Evolutionary conservation across 148 eudicot species (phyloP), one percentile per base, ranked within the genome.

Genomic region (Camellia japonica): DNA sequence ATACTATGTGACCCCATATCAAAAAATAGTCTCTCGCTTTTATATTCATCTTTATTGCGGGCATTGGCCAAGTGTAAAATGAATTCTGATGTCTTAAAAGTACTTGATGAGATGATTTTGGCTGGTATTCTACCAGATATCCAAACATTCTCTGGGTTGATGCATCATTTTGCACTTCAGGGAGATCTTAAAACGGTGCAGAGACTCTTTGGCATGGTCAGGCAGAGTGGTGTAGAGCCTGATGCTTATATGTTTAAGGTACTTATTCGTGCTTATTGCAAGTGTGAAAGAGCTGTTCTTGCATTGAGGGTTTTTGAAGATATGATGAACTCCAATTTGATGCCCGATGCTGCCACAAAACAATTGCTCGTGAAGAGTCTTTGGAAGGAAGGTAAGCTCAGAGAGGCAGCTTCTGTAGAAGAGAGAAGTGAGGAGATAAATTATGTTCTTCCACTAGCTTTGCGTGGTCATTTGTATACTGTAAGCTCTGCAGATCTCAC

Each of bases 381-480:
- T 9, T 96, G 97, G 99, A 91, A 88, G 77, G 97, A 92, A 86
- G 92, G 97, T n/a, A 92, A 90, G 83, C 86, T 93, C 3, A 87
- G 91, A 74, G 99, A 96, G 88, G 97, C 97, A 43, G 93, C 95
- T 61, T 68, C 80, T 15, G 92, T 92, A 13, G 97, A 96, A 87
- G 94, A 91, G 78, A 87, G 78, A 56, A 88, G 86, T 82, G 88
- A 87, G 83, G 87, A 79, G 73, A 80, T 78, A 46, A 80, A 83
- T 74, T 75, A 80, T 76, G 80, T 38, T 73, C 87, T 87, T 75
- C 91, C 92, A 77, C 87, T 79, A 82, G 89, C 87, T 71, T 84
- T 88, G 62, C 83, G 87, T 49, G 87, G 91, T 73, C 91, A 85
- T 66, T 80, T 87, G 79, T 89, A 82, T 84, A 87, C 90, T 46